phyloP scores from a whole-genome alignment of 805 yeast genomes.

The Ogataea pilisensis region DNA sequence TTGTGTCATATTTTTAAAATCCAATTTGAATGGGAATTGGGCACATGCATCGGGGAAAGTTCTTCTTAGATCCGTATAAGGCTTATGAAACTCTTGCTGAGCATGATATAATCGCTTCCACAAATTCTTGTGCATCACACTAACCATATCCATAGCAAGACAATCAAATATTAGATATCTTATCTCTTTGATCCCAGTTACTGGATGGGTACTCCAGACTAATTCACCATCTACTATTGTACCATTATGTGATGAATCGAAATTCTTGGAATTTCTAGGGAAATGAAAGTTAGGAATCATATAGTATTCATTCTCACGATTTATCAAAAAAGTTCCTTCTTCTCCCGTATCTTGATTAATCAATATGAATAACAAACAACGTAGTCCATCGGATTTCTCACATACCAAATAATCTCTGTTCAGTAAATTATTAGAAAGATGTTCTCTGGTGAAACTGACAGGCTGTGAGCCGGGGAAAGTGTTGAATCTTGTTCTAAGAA shows the following conservation, averaged over 20 bases:
- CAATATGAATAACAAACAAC: conserved; percentile 71
- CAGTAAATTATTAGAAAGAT: conserved; percentile 57
- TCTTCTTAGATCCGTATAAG: conserved; percentile 68
- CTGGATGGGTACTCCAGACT: conserved; percentile 61
- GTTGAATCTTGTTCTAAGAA: conserved; percentile 51
- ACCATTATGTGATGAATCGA: conserved; percentile 70
- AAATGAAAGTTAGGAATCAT: conserved; percentile 81
- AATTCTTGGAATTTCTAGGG: conserved; percentile 49
- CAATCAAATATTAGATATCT: conserved; percentile 90
- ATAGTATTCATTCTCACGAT: conserved; percentile 83
- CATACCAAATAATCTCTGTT: conserved; percentile 86
- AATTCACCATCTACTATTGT: conserved; percentile 93
- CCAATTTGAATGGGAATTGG: conserved; percentile 79
- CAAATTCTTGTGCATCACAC: conserved; percentile 64
- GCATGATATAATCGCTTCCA: conserved; percentile 85
- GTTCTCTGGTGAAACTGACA: conserved; percentile 76
- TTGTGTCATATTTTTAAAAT: conserved; percentile 83
- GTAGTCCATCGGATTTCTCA: conserved; percentile 91
- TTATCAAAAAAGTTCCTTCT: conserved; percentile 85
- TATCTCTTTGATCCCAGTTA: conserved; percentile 55
- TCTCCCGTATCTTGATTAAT: conserved; percentile 62
- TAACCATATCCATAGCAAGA: conserved; percentile 72
- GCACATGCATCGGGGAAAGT: conserved; percentile 69
- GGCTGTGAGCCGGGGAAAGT: conserved; percentile 94
- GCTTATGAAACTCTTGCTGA: conserved; percentile 73